Base-by-base conservation (phyloP, 495 filamentous ascomycete genomes). In the Penicillium roqueforti region DNA sequence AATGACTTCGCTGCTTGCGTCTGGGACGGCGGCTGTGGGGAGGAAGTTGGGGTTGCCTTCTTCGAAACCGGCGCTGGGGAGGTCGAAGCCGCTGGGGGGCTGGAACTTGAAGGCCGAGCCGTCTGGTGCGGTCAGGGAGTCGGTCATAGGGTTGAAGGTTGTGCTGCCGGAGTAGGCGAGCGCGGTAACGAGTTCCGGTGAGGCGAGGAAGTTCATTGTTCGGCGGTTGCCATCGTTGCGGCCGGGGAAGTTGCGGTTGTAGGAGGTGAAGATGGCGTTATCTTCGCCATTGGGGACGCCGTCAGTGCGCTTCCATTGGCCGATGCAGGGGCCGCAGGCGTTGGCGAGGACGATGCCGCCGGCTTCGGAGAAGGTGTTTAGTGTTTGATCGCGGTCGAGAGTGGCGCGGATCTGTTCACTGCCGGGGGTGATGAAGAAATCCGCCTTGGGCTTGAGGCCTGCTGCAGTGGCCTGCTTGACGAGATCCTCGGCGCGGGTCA, bases 191-290 rank as follows among this genome's bases (percentile, higher is more conserved):
- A 98, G 81, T 68, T 98, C 93, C 3, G 93, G 93, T 2, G 89
- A 93, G 11, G 93, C 92, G 34, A 98, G 82, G 78, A 98, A 98
- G 79, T 97, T 97, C 92, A 97, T 96, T 29, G 93, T 98, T 19
- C 84, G 81, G 10, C 87, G 85, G 76, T 97, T 97, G 57, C 93
- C 93, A 64, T 98, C 93, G 68, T 98, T 98, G 49, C 93, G 88
- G 51, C 90, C 92, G 55, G 87, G 89, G 80, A 98, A 98, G 75
- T 98, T 98, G 55, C 93, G 87, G 81, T 98, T 98, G 75, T 97
- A 98, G 6, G 90, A 96, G 26, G 90, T 92, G 68, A 98, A 83
- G 62, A 98, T 97, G 44, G 93, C 93, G 63, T 98, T 97, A n/a
- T 78, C 71, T 29, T 91, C 87, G 53, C 90, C 91, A 75, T 92